phyloP scores from a whole-genome alignment of 805 yeast species.

The Wickerhamiella azymoides region DNA sequence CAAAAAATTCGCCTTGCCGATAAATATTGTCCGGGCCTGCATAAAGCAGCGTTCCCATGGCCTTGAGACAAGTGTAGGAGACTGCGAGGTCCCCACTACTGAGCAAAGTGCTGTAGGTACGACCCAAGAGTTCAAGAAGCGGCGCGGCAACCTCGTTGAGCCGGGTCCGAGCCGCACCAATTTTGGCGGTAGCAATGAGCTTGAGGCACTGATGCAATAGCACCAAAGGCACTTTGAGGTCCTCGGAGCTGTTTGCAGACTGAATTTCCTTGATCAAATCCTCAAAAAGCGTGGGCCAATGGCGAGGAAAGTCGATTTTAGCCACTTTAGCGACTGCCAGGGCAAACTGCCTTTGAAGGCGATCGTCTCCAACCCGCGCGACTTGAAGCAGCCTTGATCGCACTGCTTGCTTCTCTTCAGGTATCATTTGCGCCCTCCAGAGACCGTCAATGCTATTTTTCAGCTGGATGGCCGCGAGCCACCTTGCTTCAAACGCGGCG shows the following conservation, averaged over 20 bases:
- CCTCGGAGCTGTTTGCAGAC: constrained; percentile 35
- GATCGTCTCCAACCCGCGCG: constrained; percentile 33
- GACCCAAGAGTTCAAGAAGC: constrained; percentile 44
- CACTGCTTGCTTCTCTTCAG: constrained; percentile 56
- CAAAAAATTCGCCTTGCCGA: constrained; percentile 35
- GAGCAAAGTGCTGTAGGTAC: constrained; percentile 34
- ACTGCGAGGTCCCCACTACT: constrained; percentile 39
- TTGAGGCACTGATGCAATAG: constrained; percentile 47
- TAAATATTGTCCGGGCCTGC: constrained; percentile 67
- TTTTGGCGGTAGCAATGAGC: constrained; percentile 55
- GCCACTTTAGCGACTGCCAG: constrained; percentile 67
- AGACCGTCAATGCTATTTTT: constrained; percentile 76
- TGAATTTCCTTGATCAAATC: constrained; percentile 29
- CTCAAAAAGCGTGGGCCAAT: constrained; percentile 75
- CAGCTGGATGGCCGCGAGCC: constrained; percentile 78
- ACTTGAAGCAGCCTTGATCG: constrained; percentile 9
- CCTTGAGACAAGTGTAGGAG: constrained; percentile 66
- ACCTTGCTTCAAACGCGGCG: constrained; percentile 35
- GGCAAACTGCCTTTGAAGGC: constrained; percentile 70
- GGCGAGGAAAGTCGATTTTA: constrained; percentile 71
- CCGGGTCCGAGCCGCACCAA: constrained; percentile 49
- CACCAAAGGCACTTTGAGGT: constrained; percentile 1
- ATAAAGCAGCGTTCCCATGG: constrained; percentile 53
- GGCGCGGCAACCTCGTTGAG: constrained; percentile 40
- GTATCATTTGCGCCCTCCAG: constrained; percentile 57